Conservation (phyloP, 768 basidiomycete genomes). For the Podaxis pistillaris region DNA sequence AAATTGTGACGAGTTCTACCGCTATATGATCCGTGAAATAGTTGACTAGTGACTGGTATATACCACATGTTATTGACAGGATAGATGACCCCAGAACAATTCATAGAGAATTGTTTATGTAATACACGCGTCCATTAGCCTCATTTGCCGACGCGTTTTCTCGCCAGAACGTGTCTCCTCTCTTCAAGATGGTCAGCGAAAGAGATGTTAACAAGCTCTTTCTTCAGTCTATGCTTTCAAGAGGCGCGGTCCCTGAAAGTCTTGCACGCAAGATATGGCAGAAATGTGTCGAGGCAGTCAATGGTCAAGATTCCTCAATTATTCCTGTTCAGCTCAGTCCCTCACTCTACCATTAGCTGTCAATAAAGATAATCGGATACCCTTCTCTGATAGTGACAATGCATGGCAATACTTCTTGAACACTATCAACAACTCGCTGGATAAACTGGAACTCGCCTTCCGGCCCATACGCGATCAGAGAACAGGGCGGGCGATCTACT, state of each 20-base stretch:
- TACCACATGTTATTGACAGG: neutral
- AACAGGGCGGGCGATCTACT: slow-evolving; percentile 62
- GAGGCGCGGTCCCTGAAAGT: slow-evolving; percentile 61
- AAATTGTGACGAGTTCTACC: slow-evolving; percentile 40
- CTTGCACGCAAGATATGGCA: slow-evolving; percentile 67
- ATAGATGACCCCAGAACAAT: neutral
- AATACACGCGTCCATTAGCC: slow-evolving; percentile 6
- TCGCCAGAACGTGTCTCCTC: neutral
- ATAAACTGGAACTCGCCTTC: slow-evolving; percentile 74
- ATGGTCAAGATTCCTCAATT: slow-evolving; percentile 41
- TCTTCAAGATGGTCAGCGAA: slow-evolving; percentile 32
- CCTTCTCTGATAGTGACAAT: slow-evolving; percentile 45
- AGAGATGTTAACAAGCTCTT: slow-evolving; percentile 75
- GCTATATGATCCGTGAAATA: slow-evolving; percentile 3
- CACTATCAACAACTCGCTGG: slow-evolving; percentile 58
- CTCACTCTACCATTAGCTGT: slow-evolving; percentile 15
- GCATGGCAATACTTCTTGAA: slow-evolving; percentile 62
- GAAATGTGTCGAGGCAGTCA: slow-evolving; percentile 65
- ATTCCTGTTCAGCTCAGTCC: neutral
- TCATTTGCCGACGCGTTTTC: neutral
- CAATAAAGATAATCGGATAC: slow-evolving; percentile 31
- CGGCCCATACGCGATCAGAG: slow-evolving; percentile 60
- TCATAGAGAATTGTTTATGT: neutral
- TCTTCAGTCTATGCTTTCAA: slow-evolving; percentile 74
- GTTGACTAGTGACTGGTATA: neutral